Percentiles rank a stretch among this genome's conserved stretches.
phyloP scores from a whole-genome alignment of 805 yeast species.

The Zygosaccharomyces gambellarensis region DNA sequence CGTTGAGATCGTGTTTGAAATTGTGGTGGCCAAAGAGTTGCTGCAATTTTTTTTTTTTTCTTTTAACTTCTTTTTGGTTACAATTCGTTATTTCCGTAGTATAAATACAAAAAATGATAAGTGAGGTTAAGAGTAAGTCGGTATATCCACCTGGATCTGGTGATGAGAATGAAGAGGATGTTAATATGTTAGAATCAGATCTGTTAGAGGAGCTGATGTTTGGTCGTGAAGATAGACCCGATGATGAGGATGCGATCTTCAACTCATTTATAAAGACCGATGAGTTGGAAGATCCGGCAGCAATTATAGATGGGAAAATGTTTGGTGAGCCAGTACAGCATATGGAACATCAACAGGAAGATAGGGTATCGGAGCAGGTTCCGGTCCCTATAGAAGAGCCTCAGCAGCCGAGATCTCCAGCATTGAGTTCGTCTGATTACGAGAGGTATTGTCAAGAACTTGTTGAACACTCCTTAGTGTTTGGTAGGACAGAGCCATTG shows the following conservation, averaged over 20 bases:
- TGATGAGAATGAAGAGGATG: constrained; percentile 6
- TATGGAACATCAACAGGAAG: constrained; percentile 2
- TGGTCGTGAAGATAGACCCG: constrained; percentile 9
- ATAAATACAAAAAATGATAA: constrained; percentile 3
- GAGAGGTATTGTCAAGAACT: constrained; percentile 17
- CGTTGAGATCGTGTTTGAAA: not conserved
- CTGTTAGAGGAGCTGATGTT: constrained; percentile 28
- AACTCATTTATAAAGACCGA: constrained; percentile 26
- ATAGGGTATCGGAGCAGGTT: not conserved
- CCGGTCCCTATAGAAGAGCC: not conserved
- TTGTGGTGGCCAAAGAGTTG: not conserved
- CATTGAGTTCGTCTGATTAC: constrained; percentile 8
- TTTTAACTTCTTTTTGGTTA: not conserved
- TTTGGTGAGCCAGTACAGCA: constrained; percentile 3
- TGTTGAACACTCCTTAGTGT: constrained; percentile 17
- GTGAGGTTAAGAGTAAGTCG: constrained; percentile 9
- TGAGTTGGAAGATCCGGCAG: constrained; percentile 13
- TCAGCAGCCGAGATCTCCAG: constrained; percentile 2
- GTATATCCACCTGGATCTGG: constrained; percentile 3
- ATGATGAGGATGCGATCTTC: constrained; percentile 24
- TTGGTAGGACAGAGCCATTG: constrained; percentile 24
- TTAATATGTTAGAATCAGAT: constrained; percentile 22
- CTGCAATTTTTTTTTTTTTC: not conserved
- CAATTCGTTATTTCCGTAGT: no score
- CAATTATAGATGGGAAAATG: constrained; percentile 2